These are phyloP conservation scores for Candida wancherniae DNA, from an alignment of 805 yeast species.

Conservation along the genomic window DNA sequence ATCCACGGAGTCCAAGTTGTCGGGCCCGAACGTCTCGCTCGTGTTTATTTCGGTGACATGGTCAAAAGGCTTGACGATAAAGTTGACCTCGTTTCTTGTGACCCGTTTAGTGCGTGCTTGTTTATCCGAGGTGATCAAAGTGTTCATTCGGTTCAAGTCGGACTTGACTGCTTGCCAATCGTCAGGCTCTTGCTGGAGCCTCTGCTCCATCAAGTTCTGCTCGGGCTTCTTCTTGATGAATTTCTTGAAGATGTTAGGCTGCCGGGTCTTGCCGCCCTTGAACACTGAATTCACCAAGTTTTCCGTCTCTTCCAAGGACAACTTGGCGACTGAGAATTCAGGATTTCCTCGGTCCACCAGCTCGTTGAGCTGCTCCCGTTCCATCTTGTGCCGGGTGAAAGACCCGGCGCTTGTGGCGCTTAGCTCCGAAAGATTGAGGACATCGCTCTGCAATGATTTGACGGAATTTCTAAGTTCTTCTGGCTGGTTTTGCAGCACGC, in stretches of 20 bases:
- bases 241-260: constrained; percentile 44
- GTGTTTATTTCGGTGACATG: constrained; percentile 38
- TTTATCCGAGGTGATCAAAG: constrained; percentile 64
- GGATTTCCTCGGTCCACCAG: constrained; percentile 11
- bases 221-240: constrained; percentile 29
- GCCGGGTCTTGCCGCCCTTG: constrained; percentile 37
- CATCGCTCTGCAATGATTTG: constrained; percentile 43
- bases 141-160: constrained; percentile 59
- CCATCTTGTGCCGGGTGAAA: constrained; percentile 65
- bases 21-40: constrained; percentile 30
- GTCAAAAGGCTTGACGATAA: constrained; percentile 41
- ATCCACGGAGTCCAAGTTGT: constrained; percentile 9
- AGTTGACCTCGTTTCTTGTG: constrained; percentile 31
- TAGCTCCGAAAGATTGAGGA: constrained; percentile 55
- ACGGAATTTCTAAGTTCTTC: constrained; percentile 37
- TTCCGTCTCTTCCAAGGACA: constrained; percentile 22
- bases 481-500: constrained; percentile 28
- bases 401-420: constrained; percentile 92
- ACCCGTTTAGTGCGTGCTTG: constrained; percentile 63
- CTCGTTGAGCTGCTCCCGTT: constrained; percentile 25
- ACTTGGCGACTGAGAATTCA: constrained; percentile 16
- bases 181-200: constrained; percentile 39
- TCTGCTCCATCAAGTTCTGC: constrained; percentile 35
- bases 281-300: constrained; percentile 38
- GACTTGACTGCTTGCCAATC: constrained; percentile 29